These are phyloP conservation scores for Nakazawaea populi DNA, from an alignment of 805 yeast species.

Conservation along the genomic window DNA sequence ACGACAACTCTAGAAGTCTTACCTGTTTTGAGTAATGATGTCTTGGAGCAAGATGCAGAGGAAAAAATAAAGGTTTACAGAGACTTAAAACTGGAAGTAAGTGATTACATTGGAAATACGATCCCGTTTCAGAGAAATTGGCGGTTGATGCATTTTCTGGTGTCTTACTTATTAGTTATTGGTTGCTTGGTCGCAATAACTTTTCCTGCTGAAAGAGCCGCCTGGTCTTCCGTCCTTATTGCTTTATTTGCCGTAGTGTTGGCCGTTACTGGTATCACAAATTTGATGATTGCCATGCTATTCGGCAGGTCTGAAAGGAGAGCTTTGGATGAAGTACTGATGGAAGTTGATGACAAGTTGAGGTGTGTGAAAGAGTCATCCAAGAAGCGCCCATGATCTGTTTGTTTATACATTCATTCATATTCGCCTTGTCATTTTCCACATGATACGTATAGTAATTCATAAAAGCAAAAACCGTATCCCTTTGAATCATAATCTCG, in stretches of 20 bases:
- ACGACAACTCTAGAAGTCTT: slow-evolving; percentile 33
- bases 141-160: slow-evolving; percentile 59
- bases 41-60: slow-evolving; percentile 5
- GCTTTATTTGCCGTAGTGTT: slow-evolving; percentile 49
- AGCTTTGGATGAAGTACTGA: slow-evolving; percentile 67
- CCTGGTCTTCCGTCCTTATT: slow-evolving; percentile 67
- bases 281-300: slow-evolving; percentile 72
- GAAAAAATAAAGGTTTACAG: slow-evolving; percentile 31
- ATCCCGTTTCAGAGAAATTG: slow-evolving; percentile 54
- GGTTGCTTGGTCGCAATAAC: slow-evolving; percentile 50
- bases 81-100: slow-evolving; percentile 42
- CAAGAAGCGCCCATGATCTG: background rate
- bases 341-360: slow-evolving; percentile 47
- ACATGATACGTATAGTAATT: no score
- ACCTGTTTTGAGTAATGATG: slow-evolving; percentile 9
- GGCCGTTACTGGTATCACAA: slow-evolving; percentile 59
- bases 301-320: slow-evolving; percentile 81
- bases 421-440: no score
- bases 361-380: background rate
- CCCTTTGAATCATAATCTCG: no score
- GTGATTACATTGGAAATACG: slow-evolving; percentile 41
- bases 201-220: slow-evolving; percentile 47
- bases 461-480: no score
- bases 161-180: slow-evolving; percentile 46
- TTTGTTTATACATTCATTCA: no score